Evolutionary conservation across 345 rosid genomes (phyloP).

Genomic region (Turritis glabra): DNA sequence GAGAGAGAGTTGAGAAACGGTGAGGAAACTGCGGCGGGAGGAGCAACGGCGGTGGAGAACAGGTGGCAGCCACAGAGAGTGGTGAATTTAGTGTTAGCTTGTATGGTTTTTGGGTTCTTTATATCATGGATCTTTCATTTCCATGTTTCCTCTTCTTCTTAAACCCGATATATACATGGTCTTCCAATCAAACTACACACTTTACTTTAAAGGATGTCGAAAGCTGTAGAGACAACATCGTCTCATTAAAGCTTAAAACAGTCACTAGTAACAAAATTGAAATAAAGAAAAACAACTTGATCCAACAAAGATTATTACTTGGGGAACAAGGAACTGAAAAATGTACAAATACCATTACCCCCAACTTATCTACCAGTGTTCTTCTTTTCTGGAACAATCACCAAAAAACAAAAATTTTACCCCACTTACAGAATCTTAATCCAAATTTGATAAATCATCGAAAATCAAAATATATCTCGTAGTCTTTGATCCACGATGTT

Average conservation of each 20-base stretch:
- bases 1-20: conserved; percentile 27
- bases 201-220: background rate
- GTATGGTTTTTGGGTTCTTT: conserved; percentile 42
- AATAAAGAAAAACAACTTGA: background rate
- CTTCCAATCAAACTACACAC: conserved; percentile 4
- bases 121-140: conserved; percentile 41
- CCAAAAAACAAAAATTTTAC: no score
- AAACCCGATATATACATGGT: background rate
- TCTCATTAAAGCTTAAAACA: conserved; percentile 8
- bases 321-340: conserved; percentile 26
- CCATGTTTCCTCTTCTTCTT: conserved; percentile 39
- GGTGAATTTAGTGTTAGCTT: conserved; percentile 39
- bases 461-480: no score
- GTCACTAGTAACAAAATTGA: conserved; percentile 15
- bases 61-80: conserved; percentile 73
- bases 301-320: conserved; percentile 31
- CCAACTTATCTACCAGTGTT: no score
- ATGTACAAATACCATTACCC: conserved; percentile 31
- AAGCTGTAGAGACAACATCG: background rate
- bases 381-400: no score
- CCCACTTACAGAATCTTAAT: no score
- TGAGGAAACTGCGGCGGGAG: conserved; percentile 7
- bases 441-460: no score
- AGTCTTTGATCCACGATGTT: no score
- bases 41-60: conserved; percentile 8